These are phyloP conservation scores for Tulasnella sp. DNA, from an alignment of 768 basidiomycete genomes.

Conservation along the genomic window DNA sequence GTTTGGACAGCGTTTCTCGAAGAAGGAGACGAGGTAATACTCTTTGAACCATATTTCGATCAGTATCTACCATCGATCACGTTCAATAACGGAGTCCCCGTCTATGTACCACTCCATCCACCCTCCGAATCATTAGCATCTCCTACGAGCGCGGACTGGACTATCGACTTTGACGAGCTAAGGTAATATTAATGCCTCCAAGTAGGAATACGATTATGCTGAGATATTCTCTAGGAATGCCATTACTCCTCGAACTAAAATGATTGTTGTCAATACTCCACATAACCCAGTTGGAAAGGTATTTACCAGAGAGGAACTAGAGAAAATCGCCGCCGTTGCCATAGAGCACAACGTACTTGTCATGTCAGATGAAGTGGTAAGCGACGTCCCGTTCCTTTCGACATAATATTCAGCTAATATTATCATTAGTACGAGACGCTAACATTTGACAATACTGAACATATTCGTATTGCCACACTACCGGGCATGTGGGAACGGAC, in stretches of 20 bases:
- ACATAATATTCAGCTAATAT: background rate
- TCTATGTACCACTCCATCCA: constrained; percentile 92
- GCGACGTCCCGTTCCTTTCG: constrained; percentile 22
- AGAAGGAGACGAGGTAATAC: constrained; percentile 89
- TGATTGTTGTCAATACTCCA: constrained; percentile 91
- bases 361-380: constrained; percentile 91
- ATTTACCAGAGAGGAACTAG: constrained; percentile 71
- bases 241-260: constrained; percentile 80
- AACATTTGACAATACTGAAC: constrained; percentile 75
- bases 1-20: constrained; percentile 87
- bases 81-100: constrained; percentile 86
- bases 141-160: constrained; percentile 69
- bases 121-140: constrained; percentile 38
- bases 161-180: constrained; percentile 77
- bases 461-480: constrained; percentile 83
- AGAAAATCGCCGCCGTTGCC: constrained; percentile 72
- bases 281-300: constrained; percentile 99
- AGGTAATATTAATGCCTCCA: constrained; percentile 34
- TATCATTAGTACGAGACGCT: constrained; percentile 78
- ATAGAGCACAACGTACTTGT: constrained; percentile 87
- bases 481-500: constrained; percentile 99
- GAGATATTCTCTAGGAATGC: constrained; percentile 27
- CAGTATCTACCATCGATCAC: constrained; percentile 87
- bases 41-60: constrained; percentile 98
- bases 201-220: background rate